Evolutionary conservation across 192 early-diverging fungal genomes (phyloP), one percentile per base, ranked within the genome.

Genomic region (Chytriomyces sp.): DNA sequence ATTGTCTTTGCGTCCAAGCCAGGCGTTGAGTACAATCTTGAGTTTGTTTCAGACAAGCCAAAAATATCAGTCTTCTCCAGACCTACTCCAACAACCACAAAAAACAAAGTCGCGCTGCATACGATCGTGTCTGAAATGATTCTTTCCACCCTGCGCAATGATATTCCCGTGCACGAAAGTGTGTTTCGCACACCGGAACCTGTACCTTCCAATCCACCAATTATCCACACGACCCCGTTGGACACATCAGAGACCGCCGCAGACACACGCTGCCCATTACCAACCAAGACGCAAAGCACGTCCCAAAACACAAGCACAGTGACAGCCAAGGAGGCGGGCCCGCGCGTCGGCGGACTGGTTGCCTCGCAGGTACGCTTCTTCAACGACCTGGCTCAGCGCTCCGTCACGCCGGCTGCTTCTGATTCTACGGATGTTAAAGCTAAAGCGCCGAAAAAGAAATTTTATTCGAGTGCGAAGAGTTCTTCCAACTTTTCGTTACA

Each of bases 1-100:
- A 57, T 70, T 13, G 16, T 26, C 49, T 70, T 70, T 57, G 69
- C 69, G 11, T 70, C 69, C 8, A 70, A 70, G 26, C 20, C 69
- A 24, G 69, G 69, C 0, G 26, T 70, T 43, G 69, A 70, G 50
- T 70, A 70, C 45, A 18, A 26, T 49, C 26, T 70, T 20, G 69
- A 70, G 26, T 13, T 70, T 49, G 43, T 70, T 70, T 23, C 48
- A 2, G 45, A 47, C 16, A 20, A 35, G 26, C 18, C 13, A 3
- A 26, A 10, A 24, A 4, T 5, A 43, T 24, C 10, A 26, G 11
- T 13, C 23, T 49, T 23, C 23, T 7, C 10, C 49, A 49, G 69
- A 11, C 5, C 20, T 8, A 50, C 28, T 2, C 35, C 35, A 35
- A 35, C 35, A 1, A 35, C 35, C 35, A 35, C 35, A 35, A 35